These are phyloP conservation scores for Pichia californica DNA, from an alignment of 805 yeast genomes.

Conservation along the genomic window DNA sequence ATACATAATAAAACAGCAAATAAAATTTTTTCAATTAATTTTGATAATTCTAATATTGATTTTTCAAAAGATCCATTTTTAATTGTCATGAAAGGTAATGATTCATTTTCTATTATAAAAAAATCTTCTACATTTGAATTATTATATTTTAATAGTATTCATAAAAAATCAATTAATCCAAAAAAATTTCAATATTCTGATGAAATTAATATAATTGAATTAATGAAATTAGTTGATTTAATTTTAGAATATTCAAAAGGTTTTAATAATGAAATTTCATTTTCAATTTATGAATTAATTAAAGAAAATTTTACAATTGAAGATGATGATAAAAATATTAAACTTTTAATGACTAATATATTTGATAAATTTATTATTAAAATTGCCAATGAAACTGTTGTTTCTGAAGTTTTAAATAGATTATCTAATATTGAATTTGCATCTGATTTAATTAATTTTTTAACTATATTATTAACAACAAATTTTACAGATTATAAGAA, in stretches of 20 bases:
- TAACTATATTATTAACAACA: constrained; percentile 27
- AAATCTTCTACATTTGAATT: constrained; percentile 29
- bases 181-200: constrained; percentile 2
- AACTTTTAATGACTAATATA: constrained; percentile 30
- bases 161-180: neutral
- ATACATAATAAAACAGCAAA: constrained; percentile 45
- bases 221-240: constrained; percentile 5
- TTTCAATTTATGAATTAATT: constrained; percentile 26
- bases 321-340: constrained; percentile 27
- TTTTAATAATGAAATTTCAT: constrained; percentile 36
- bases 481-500: constrained; percentile 16
- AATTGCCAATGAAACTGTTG: constrained; percentile 34
- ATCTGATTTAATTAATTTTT: constrained; percentile 31
- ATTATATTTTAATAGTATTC: constrained; percentile 23
- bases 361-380: constrained; percentile 37
- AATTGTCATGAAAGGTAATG: constrained; percentile 29
- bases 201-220: constrained; percentile 8
- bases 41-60: constrained; percentile 13
- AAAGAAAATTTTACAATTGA: constrained; percentile 20
- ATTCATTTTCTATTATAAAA: constrained; percentile 30
- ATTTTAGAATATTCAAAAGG: constrained; percentile 13
- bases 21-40: constrained; percentile 44
- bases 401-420: constrained; percentile 31
- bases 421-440: constrained; percentile 16
- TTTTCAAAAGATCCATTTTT: constrained; percentile 18